Base-by-base conservation (phyloP, 176 grass and related monocot genomes). In the Avena eriantha region DNA sequence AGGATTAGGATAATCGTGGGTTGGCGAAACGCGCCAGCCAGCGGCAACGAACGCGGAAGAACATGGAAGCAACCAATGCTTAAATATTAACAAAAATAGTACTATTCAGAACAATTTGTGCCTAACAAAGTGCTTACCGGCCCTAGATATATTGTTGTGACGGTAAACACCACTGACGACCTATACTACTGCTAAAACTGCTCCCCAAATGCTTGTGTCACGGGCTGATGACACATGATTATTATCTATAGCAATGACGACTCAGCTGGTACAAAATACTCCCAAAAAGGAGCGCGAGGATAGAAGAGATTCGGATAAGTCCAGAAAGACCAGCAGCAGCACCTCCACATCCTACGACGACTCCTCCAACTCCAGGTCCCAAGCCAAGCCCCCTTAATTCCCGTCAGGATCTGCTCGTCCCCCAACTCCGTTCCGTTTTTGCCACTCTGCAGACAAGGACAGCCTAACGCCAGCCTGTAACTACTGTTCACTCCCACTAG, bases 341-440 rank as follows among this genome's bases (percentile, higher is more conserved):
- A 31, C 73, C 73, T 76, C 68, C 35, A 29, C 24, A 69, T 85
- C 85, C 57, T 80, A 87, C 60, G 41, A 73, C 57, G 41, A 73
- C 57, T 85, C 58, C 47, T 11, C 67, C 33, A 43, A 35, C 15
- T 21, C 73, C 73, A 51, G 73, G 73, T 33, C 45, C 23, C 46
- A 48, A 41, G 39, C 39, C 39, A 41, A 74, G 57, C 55, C 86
- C 85, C 70, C 81, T 55, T 60, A 80, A 90, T 58, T 88, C 83
- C 94, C 83, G 77, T 87, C 68, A 77, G 59, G 58, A 87, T 89
- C 81, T 41, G 5, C 39, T 41, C 81, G 41, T 34, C 81, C 64
- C 66, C 78, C 23, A 75, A 19, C 74, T 31, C 92, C 90, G 90
- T 94, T 91, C 92, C 88, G 88, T 94, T 94, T 92, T 85, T 91